Base-by-base conservation (phyloP, 2,329 filamentous ascomycete genomes). In the Cercospora sojina region DNA sequence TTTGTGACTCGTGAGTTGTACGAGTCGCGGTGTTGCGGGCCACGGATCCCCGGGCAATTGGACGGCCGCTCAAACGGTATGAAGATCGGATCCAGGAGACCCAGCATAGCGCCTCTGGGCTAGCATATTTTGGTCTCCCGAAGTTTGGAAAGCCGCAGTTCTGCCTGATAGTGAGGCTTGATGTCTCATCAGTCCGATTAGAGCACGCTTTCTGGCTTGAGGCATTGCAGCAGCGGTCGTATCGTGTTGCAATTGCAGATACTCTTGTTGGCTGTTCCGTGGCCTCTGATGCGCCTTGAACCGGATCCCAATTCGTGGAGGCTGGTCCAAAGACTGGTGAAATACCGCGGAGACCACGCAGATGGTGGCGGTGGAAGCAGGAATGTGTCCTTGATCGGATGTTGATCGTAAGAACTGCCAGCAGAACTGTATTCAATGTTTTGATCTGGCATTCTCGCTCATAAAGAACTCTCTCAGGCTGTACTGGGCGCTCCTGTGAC, bases 391-490 rank as follows among this genome's bases (percentile, higher is more conserved):
- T 23, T 9, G 47, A 53, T 8, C 4, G 16, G 23, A 16, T 8
- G 12, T 16, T n/a, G 47, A 7, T 16, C 35, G n/a, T 16, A 6
- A 5, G 1, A n/a, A n/a, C 2, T 16, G 2, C 16, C 35, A n/a
- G 16, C 5, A 27, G 6, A 29, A 8, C 6, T 8, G 23, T 25
- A 7, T 53, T 53, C 47, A 53, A 53, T 53, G 23, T 53, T 68
- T 65, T 3, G 64, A 59, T 38, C 35, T 65, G 32, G 59, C 29
- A 23, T n/a, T 20, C 23, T 62, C 59, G 27, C 59, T 49, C 47
- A 62, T n/a, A 29, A 53, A 53, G 12, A 53, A 53, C 47, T 53
- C 47, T 27, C 47, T 23, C 6, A 53, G 47, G 23, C 47, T 53
- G 47, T 25, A 53, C 47, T 53, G 47, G 20, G 47, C 31, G 12